Evolutionary conservation across 2,329 filamentous ascomycete species (phyloP), one percentile per base, ranked within the genome.

Genomic region (Diaporthe humulicola): DNA sequence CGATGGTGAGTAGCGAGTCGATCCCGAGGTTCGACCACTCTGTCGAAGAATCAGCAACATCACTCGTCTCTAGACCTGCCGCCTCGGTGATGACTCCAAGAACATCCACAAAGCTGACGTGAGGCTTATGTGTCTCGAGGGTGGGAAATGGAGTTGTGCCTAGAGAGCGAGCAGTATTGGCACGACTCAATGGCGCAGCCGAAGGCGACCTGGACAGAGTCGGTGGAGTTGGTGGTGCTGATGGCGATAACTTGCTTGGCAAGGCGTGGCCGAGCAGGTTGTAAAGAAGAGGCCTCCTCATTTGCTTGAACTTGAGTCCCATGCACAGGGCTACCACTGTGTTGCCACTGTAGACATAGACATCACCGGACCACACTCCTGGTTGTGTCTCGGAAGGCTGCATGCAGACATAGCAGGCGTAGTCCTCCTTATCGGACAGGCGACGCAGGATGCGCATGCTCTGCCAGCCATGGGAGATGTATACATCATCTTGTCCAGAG

Each of bases 381-480:
- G 81, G 87, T 81, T 86, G 85, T 33, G 88, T 79, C 4, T 86
- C 86, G 77, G 90, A 88, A 88, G 91, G 91, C 60, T 86, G 86
- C 75, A 90, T 88, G 48, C 73, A 81, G 91, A 91, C n/a, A 85
- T 87, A 77, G 87, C 86, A 76, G n/a, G 73, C 58, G 70, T 80
- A 80, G 78, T 90, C 90, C 5, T 84, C 84, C 81, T 88, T 88
- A 22, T 80, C 80, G 3, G 81, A 79, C 0, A 87, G 82, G 19
- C 84, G 86, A 77, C 88, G 86, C 4, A 86, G 83, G 76, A 90
- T 86, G 38, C 87, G 84, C 77, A 90, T 81, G 5, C 85, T 87
- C 45, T 87, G 86, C 90, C 90, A 91, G 36, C 89, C 90, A 76
- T 91, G 90, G 22, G 89, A 90, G 79, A 92, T 89, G 79, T 85